Conservation (phyloP, 768 basidiomycete species). For the Coprinopsis marcescibilis region DNA sequence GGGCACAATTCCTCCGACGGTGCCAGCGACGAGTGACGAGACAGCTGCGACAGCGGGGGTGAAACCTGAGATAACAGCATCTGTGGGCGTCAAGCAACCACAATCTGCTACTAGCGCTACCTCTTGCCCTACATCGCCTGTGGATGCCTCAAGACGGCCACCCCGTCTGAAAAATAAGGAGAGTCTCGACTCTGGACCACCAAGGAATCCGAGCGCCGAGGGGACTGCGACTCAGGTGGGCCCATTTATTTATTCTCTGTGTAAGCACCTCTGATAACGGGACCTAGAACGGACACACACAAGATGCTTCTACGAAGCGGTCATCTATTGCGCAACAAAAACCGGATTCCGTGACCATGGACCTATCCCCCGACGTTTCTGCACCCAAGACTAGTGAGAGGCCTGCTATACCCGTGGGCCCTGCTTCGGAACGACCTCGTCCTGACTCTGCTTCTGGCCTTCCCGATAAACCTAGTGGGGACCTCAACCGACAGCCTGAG, state of each 20-base stretch:
- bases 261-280: too few relatives aligned
- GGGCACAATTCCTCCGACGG: constrained; percentile 33
- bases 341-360: not conserved
- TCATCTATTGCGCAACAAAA: too few relatives aligned
- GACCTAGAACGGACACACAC: not conserved
- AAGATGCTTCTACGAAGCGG: not conserved
- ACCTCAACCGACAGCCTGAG: constrained; percentile 2
- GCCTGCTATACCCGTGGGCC: not conserved
- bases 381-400: not conserved
- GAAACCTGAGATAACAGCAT: not conserved
- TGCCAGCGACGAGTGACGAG: not conserved
- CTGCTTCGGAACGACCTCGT: not conserved
- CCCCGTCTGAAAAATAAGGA: constrained; percentile 13
- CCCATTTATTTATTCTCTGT: too few relatives aligned
- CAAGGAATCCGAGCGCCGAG: not conserved
- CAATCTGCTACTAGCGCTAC: not conserved
- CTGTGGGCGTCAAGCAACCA: not conserved
- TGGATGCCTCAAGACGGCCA: constrained; percentile 7
- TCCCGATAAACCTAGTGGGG: constrained; percentile 3
- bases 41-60: not conserved
- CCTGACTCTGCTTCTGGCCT: constrained; percentile 1
- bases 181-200: constrained; percentile 1
- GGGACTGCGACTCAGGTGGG: too few relatives aligned
- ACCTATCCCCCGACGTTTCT: not conserved
- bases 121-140: constrained; percentile 7